phyloP scores from a whole-genome alignment of 1,284 basidiomycete genomes.

The Austroboletus niveus region DNA sequence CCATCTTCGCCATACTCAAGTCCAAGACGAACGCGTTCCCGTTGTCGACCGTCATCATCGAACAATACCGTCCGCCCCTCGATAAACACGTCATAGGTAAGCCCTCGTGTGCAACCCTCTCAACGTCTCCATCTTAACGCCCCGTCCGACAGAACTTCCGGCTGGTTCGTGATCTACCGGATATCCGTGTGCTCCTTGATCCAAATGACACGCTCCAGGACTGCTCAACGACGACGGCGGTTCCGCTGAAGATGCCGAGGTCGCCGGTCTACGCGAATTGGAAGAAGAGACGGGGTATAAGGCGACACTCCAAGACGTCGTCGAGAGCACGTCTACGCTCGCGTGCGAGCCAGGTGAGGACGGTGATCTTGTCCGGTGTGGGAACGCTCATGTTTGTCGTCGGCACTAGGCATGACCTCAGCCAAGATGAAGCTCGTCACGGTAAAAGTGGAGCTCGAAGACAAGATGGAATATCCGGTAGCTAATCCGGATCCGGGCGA shows the following conservation, averaged over 20 bases:
- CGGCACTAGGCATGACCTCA: slow-evolving; percentile 69
- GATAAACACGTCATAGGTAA: slow-evolving; percentile 71
- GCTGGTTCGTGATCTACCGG: slow-evolving; percentile 49
- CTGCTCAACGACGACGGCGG: slow-evolving; percentile 60
- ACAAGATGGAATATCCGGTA: slow-evolving; percentile 55
- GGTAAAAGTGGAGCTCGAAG: slow-evolving; percentile 60
- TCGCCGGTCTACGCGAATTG: slow-evolving; percentile 81
- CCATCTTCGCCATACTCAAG: slow-evolving; percentile 77
- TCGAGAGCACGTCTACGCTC: slow-evolving; percentile 67
- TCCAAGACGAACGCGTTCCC: slow-evolving; percentile 69
- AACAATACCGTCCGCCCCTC: slow-evolving; percentile 85
- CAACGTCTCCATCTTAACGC: background rate
- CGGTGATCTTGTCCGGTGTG: background rate
- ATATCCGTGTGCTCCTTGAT: too few species aligned
- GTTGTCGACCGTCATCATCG: slow-evolving; percentile 77
- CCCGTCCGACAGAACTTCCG: slow-evolving; percentile 63
- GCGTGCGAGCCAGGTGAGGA: slow-evolving; percentile 67
- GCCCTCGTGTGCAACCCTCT: slow-evolving; percentile 9
- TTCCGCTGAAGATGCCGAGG: slow-evolving; percentile 63
- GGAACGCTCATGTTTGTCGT: background rate
- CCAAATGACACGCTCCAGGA: slow-evolving; percentile 38
- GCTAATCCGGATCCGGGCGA: slow-evolving; percentile 80
- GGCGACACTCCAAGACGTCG: slow-evolving; percentile 48
- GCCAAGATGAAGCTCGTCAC: slow-evolving; percentile 79
- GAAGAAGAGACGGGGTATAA: slow-evolving; percentile 90